phyloP scores from a whole-genome alignment of 2,329 filamentous ascomycete species.

The Truncatella angustata region DNA sequence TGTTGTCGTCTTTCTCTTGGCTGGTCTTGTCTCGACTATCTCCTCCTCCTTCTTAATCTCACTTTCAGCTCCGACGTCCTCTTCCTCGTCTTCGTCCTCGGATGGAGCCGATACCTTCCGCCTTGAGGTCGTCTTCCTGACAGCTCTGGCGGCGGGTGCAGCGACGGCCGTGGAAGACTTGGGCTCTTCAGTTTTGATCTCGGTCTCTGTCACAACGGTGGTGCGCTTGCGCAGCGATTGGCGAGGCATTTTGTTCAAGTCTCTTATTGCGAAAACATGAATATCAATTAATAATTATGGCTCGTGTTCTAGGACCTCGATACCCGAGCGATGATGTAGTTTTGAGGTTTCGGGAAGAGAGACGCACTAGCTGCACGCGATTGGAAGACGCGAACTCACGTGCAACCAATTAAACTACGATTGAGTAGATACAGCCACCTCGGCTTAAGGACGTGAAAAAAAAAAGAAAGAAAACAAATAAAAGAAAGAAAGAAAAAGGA shows the following conservation, averaged over 20 bases:
- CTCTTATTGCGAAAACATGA: not conserved
- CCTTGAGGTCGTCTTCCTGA: slow-evolving; percentile 21
- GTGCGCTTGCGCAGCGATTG: slow-evolving; percentile 12
- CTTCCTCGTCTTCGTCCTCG: slow-evolving; percentile 14
- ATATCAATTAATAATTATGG: no score
- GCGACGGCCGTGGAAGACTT: slow-evolving; percentile 10
- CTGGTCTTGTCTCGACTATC: no score
- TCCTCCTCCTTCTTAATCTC: slow-evolving; percentile 16
- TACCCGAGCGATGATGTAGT: no score
- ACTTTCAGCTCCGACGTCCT: slow-evolving; percentile 13
- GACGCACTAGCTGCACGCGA: no score
- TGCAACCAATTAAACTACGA: no score
- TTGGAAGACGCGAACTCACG: no score
- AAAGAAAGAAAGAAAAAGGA: no score
- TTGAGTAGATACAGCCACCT: no score
- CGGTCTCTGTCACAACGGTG: not conserved
- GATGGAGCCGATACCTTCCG: slow-evolving; percentile 25
- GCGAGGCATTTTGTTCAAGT: slow-evolving; percentile 4
- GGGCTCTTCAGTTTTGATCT: slow-evolving; percentile 6
- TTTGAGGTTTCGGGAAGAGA: no score
- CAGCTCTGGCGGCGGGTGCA: slow-evolving; percentile 11
- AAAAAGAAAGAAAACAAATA: no score
- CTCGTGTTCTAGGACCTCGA: no score
- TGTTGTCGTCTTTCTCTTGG: slow-evolving; percentile 18
- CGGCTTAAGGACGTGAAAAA: no score